Base-by-base conservation (phyloP, 2,329 filamentous ascomycete genomes). In the Alternaria longipes region DNA sequence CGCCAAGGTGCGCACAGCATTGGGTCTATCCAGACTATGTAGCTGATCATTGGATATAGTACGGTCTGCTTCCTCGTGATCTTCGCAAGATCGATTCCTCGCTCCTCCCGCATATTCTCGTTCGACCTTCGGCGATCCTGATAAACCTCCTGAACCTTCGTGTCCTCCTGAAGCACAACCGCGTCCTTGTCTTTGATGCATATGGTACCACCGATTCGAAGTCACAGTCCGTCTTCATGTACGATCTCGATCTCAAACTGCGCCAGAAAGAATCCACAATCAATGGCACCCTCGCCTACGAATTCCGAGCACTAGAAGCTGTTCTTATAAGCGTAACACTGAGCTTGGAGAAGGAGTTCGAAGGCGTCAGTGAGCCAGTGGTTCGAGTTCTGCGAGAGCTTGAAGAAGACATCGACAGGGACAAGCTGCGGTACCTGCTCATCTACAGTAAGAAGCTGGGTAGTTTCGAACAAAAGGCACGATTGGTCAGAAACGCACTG, bases 41-140 rank as follows among this genome's bases (percentile, higher is more conserved):
- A 11, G 53, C 65, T 70, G 44, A 74, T 50, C 30, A 11, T 20
- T n/a, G 12, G 18, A 22, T 60, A 68, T 67, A 94, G 91, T 97
- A 97, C 77, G 94, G 94, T 42, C 86, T 98, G 26, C 86, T 97
- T 50, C 94, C 95, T 57, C 94, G 95, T 63, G 95, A 99, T 83
- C 84, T 99, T 58, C 91, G 95, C 72, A 99, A 99, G 81, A 97
- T 99, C 74, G 95, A 99, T 78, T 97, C 94, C 14, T 97, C 93
- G 60, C 92, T 96, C 62, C 87, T 99, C 22, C 95, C 95, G 8
- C 94, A 97, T 74, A 98, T 99, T 59, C 89, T 98, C 66, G 90
- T 99, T 66, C 93, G 95, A 34, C 93, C 93, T 7, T 94, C 91
- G 8, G 93, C 94, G 5, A 98, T 99, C 65, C 85, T 99, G 2